Conservation (phyloP, 2,329 filamentous ascomycete species). For the Exophiala lecanii-corni region DNA sequence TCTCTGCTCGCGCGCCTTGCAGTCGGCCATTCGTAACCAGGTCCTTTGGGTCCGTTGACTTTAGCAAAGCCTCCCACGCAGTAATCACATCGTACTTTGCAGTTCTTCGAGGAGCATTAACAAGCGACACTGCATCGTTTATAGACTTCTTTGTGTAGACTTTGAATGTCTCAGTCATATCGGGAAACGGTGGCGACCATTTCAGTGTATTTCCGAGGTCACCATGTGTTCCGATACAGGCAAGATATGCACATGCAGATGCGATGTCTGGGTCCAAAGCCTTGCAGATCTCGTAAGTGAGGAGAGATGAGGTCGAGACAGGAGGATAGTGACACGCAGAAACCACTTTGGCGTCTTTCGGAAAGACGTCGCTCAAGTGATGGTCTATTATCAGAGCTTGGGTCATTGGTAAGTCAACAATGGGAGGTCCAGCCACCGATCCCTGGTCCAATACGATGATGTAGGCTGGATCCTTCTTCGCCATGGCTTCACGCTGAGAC, state of each 20-base stretch:
- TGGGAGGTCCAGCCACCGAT: slow-evolving; percentile 50
- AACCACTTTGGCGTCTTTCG: slow-evolving; percentile 50
- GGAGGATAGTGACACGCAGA: slow-evolving; percentile 62
- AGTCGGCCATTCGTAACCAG: slow-evolving; percentile 49
- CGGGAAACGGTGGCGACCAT: slow-evolving; percentile 63
- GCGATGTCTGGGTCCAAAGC: slow-evolving; percentile 50
- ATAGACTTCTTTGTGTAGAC: slow-evolving; percentile 57
- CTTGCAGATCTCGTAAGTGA: slow-evolving; percentile 61
- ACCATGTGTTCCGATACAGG: slow-evolving; percentile 61
- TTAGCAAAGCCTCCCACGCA: slow-evolving; percentile 57
- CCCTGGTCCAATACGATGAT: slow-evolving; percentile 65
- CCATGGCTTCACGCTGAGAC: slow-evolving; percentile 49
- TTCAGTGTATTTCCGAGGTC: slow-evolving; percentile 62
- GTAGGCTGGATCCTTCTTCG: slow-evolving; percentile 47
- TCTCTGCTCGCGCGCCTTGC: slow-evolving; percentile 52
- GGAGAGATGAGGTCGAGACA: slow-evolving; percentile 59
- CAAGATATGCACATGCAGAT: slow-evolving; percentile 55
- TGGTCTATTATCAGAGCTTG: slow-evolving; percentile 61
- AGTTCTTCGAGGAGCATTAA: slow-evolving; percentile 63
- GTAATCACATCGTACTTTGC: slow-evolving; percentile 55
- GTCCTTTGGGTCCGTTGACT: slow-evolving; percentile 47
- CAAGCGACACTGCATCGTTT: slow-evolving; percentile 58
- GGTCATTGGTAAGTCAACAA: slow-evolving; percentile 46
- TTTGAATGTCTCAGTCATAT: slow-evolving; percentile 59
- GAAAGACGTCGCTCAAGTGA: slow-evolving; percentile 59